Conservation (phyloP, 2,329 filamentous ascomycete genomes). For the Fonsecaea multimorphosa region DNA sequence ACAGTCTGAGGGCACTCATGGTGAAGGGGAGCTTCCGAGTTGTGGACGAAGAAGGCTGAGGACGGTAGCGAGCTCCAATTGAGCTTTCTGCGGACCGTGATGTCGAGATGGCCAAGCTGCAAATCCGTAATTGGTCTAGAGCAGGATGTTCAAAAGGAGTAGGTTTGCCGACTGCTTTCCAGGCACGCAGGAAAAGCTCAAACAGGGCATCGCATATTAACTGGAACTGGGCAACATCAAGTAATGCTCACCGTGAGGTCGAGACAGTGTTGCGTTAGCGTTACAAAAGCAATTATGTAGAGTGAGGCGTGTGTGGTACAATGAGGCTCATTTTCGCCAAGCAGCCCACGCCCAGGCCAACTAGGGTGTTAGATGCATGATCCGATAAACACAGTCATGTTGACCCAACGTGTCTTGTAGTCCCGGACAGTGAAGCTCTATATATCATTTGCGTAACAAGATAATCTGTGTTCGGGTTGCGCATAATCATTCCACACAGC, state of each 20-base stretch:
- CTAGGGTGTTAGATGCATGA: too few species aligned
- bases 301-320: too few species aligned
- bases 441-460: neutral
- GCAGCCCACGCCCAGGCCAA: too few species aligned
- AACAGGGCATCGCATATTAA: neutral
- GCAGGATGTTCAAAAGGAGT: neutral
- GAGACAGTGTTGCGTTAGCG: too few species aligned
- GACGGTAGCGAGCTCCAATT: conserved; percentile 29
- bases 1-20: conserved; percentile 95
- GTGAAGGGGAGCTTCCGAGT: conserved; percentile 46
- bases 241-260: too few species aligned
- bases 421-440: neutral
- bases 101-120: conserved; percentile 29
- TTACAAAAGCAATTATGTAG: too few species aligned
- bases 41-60: conserved; percentile 3
- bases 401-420: neutral
- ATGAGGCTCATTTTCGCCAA: too few species aligned
- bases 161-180: conserved; percentile 6
- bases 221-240: neutral
- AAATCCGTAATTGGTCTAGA: conserved; percentile 20
- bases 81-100: conserved; percentile 29
- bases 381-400: too few species aligned
- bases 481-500: neutral
- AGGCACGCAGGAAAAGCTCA: neutral
- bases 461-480: neutral